Percentiles rank a stretch among this genome's conserved stretches.
These are phyloP conservation scores for Tricholoma saponaceum DNA, from an alignment of 768 basidiomycete genomes.

Conservation along the genomic window DNA sequence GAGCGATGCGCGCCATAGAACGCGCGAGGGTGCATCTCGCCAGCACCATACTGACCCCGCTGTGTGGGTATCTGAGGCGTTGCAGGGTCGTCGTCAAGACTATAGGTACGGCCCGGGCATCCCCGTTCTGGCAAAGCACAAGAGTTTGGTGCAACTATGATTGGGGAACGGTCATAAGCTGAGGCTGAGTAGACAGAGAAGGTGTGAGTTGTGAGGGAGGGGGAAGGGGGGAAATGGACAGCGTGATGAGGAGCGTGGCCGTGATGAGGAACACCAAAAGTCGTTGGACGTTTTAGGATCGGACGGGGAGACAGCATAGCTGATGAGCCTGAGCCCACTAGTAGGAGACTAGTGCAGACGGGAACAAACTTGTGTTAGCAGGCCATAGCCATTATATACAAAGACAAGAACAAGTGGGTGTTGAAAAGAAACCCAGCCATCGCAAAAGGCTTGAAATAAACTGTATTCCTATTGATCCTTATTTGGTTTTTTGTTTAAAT, in stretches of 20 bases:
- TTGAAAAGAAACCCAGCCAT: neutral
- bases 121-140: conserved; percentile 79
- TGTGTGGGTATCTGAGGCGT: conserved; percentile 7
- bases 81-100: conserved; percentile 32
- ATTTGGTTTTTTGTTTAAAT: conserved; percentile 10
- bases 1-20: conserved; percentile 13
- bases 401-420: neutral
- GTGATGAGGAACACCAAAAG: conserved; percentile 22
- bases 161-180: conserved; percentile 77
- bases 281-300: conserved; percentile 50
- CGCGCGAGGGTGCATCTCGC: conserved; percentile 44
- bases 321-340: neutral
- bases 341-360: conserved; percentile 1
- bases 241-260: conserved; percentile 13
- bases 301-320: conserved; percentile 42
- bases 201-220: conserved; percentile 42
- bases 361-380: conserved; percentile 14
- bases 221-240: conserved; percentile 53
- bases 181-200: conserved; percentile 52
- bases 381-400: conserved; percentile 9
- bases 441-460: conserved; percentile 1
- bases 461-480: conserved; percentile 11
- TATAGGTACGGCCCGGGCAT: conserved; percentile 69
- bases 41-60: conserved; percentile 24
- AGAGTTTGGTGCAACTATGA: conserved; percentile 65